Conservation (phyloP, 306 rosid species). For the Canavalia gladiata region DNA sequence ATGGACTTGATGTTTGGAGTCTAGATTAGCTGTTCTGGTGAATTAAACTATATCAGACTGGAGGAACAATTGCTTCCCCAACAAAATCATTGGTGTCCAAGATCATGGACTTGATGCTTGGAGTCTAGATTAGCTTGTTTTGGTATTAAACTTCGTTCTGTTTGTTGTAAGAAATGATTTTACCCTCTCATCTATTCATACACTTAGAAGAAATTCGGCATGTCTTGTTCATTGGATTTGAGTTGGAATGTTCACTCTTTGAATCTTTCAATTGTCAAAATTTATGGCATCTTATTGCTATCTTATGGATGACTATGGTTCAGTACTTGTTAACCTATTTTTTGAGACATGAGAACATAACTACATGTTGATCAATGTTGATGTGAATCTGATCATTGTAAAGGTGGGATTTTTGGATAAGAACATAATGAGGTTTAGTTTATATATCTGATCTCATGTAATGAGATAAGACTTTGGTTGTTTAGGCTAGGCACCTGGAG, state of each 20-base stretch:
- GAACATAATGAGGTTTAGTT: neutral
- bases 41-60: constrained; percentile 49
- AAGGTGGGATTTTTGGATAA: constrained; percentile 5
- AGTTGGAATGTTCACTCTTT: constrained; percentile 36
- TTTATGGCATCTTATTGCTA: constrained; percentile 40
- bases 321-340: constrained; percentile 28
- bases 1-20: constrained; percentile 98
- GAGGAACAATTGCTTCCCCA: constrained; percentile 94
- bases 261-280: constrained; percentile 29
- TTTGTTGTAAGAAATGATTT: constrained; percentile 48
- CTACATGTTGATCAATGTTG: neutral
- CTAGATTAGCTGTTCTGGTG: constrained; percentile 55
- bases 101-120: constrained; percentile 96
- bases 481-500: neutral
- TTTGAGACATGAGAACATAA: constrained; percentile 32
- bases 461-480: neutral
- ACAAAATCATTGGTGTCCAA: constrained; percentile 86
- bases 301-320: constrained; percentile 21
- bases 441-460: neutral
- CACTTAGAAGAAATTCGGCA: constrained; percentile 32
- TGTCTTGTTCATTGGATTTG: constrained; percentile 39
- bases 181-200: constrained; percentile 44
- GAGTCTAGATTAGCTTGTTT: constrained; percentile 60
- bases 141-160: constrained; percentile 30
- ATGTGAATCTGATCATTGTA: constrained; percentile 38